Evolutionary conservation across 2,329 filamentous ascomycete species (phyloP).

Genomic region (Juglanconis oblonga): DNA sequence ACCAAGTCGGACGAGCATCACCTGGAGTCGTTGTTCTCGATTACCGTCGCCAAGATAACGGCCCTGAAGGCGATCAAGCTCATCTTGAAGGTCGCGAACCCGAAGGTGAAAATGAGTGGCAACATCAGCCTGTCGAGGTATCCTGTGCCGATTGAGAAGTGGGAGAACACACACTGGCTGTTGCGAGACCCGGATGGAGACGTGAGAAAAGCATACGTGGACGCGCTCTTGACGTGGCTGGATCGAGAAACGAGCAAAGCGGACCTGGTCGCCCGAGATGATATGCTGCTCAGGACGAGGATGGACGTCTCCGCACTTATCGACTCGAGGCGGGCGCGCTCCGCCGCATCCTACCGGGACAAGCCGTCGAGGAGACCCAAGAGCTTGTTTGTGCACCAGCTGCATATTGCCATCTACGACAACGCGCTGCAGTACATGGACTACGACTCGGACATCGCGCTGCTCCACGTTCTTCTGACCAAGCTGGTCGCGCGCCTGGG

Average conservation of each 20-base stretch:
- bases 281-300: slow-evolving; percentile 39
- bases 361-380: slow-evolving; percentile 50
- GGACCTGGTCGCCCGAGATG: slow-evolving; percentile 44
- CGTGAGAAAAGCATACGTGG: slow-evolving; percentile 81
- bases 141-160: slow-evolving; percentile 74
- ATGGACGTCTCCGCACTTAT: slow-evolving; percentile 49
- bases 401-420: slow-evolving; percentile 89
- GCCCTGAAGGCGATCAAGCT: slow-evolving; percentile 79
- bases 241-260: slow-evolving; percentile 69
- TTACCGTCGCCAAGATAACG: slow-evolving; percentile 53
- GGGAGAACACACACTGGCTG: slow-evolving; percentile 97
- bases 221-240: slow-evolving; percentile 82
- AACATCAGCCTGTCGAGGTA: slow-evolving; percentile 67
- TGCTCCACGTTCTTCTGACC: slow-evolving; percentile 74
- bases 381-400: slow-evolving; percentile 73
- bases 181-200: slow-evolving; percentile 73
- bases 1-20: slow-evolving; percentile 37
- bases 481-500: slow-evolving; percentile 75
- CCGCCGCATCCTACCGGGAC: slow-evolving; percentile 63
- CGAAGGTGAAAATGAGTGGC: slow-evolving; percentile 54
- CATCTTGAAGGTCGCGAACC: slow-evolving; percentile 79
- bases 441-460: slow-evolving; percentile 69
- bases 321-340: slow-evolving; percentile 62
- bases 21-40: slow-evolving; percentile 51
- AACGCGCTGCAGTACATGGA: slow-evolving; percentile 72